A percentile compares a stretch with the other conserved stretches of the same genome.
Evolutionary conservation across 1,284 basidiomycete species (phyloP).

Genomic region (Cryptococcus jaspeensis): DNA sequence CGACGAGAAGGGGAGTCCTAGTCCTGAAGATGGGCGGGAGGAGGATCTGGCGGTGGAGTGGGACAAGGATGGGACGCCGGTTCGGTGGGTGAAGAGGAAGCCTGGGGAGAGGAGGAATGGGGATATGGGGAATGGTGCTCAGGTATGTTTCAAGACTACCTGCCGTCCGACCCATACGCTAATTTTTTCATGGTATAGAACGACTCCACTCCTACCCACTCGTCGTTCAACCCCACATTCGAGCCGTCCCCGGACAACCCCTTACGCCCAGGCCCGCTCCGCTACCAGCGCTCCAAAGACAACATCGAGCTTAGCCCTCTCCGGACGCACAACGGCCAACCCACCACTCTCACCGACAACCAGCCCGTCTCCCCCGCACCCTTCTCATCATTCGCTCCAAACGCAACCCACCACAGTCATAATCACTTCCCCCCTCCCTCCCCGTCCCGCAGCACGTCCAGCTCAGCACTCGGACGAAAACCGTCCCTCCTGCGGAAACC

Average conservation of each 20-base stretch:
- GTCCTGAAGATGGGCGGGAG: conserved; percentile 18
- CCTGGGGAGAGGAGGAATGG: no score
- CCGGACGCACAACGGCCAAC: conserved; percentile 9
- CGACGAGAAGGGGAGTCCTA: conserved; percentile 5
- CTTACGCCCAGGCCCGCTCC: conserved; percentile 11
- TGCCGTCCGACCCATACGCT: no score
- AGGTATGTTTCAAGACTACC: no score
- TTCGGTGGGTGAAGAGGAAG: conserved; percentile 41
- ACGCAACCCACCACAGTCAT: neutral
- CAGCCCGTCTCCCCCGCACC: conserved; percentile 3
- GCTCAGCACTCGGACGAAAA: neutral
- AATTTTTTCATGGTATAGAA: neutral
- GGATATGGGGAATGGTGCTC: no score
- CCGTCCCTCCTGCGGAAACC: conserved; percentile 1
- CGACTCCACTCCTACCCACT: conserved; percentile 3
- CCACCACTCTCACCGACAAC: conserved; percentile 2
- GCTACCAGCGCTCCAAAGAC: conserved; percentile 6
- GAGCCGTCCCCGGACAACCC: conserved; percentile 34
- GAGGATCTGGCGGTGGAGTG: conserved; percentile 48
- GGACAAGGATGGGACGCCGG: conserved; percentile 44
- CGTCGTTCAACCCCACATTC: conserved; percentile 31
- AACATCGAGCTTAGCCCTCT: conserved; percentile 11
- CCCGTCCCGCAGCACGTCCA: neutral
- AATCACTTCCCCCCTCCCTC: neutral
- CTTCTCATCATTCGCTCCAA: neutral